A percentile compares a stretch with the other conserved stretches of the same genome.
These are phyloP conservation scores for Globisporangium acanthophoron DNA, from an alignment of 352 stramenopile genomes.

Conservation along the genomic window DNA sequence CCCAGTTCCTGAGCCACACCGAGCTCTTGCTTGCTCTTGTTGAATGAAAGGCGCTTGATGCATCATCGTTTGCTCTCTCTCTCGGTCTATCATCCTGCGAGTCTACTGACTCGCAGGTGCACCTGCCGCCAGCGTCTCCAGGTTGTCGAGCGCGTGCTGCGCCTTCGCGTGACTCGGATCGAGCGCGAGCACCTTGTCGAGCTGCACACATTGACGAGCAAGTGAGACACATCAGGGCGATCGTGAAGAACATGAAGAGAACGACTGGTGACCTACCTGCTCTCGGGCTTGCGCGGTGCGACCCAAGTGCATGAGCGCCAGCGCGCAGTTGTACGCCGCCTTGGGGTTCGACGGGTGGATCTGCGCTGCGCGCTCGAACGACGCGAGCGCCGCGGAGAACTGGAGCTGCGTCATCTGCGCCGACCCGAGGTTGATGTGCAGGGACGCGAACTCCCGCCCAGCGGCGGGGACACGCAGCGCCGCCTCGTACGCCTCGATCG, in stretches of 20 bases:
- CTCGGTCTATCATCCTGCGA: background rate
- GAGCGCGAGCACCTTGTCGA: slow-evolving; percentile 28
- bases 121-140: slow-evolving; percentile 3
- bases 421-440: slow-evolving; percentile 67
- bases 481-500: slow-evolving; percentile 43
- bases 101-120: background rate
- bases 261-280: slow-evolving; percentile 20
- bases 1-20: slow-evolving; percentile 6
- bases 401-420: slow-evolving; percentile 38
- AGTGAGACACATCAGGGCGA: background rate
- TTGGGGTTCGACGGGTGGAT: slow-evolving; percentile 57
- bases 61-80: background rate
- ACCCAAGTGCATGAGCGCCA: slow-evolving; percentile 40
- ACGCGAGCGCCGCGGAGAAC: slow-evolving; percentile 26
- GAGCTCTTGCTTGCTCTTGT: slow-evolving; percentile 2
- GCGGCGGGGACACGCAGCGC: slow-evolving; percentile 27
- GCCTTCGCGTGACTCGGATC: slow-evolving; percentile 35
- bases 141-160: slow-evolving; percentile 20
- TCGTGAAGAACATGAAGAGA: background rate
- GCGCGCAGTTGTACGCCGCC: slow-evolving; percentile 47
- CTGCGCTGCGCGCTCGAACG: slow-evolving; percentile 32
- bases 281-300: slow-evolving; percentile 18
- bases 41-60: background rate
- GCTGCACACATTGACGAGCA: slow-evolving; percentile 10
- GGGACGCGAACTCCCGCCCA: slow-evolving; percentile 44